Evolutionary conservation across 192 early-diverging fungal species (phyloP), one percentile per base, ranked within the genome.

Genomic region (Umbelopsis sp.): DNA sequence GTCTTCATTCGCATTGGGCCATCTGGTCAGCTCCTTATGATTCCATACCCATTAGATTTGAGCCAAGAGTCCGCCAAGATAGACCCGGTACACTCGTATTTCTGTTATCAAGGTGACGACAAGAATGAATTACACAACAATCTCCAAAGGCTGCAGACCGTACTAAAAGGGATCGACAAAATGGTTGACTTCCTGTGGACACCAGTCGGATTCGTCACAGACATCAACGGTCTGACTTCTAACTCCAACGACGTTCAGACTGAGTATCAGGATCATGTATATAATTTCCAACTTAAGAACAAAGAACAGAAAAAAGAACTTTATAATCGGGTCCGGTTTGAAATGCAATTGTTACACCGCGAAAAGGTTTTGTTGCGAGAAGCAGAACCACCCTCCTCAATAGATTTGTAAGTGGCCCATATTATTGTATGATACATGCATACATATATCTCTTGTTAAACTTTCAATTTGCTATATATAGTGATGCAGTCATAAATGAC

Each of bases 251-350:
- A 17, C 4, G 20, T 62, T 3, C 29, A 34, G 26, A 62, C 56
- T 17, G 16, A 32, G 32, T 26, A 36, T 62, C 25, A 62, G 17
- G 16, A 32, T 62, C 56, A 31, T 17, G 17, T 20, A 62, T 62
- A 62, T 32, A 62, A 34, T 29, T 62, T 62, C 31, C 26, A 62
- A 20, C 11, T 62, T 26, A 62, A 32, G 56, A 34, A 29, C 31
- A 20, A 7, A 7, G 56, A 62, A 31, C 29, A 62, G 26, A 62
- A 62, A 34, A 34, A 29, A 20, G 56, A 62, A 62, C 17, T 62
- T 17, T 62, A 34, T 32, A 62, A 62, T 32, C 56, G 56, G 34
- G 56, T 62, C 29, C 56, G 56, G 12, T 62, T 62, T 62, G 56
- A 62, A 62, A 62, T 62, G 56, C 56, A 62, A 14, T 62, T 62